These are phyloP conservation scores for Rutidosis leptorrhynchoides DNA, from an alignment of 129 eudicot genomes.

Conservation along the genomic window DNA sequence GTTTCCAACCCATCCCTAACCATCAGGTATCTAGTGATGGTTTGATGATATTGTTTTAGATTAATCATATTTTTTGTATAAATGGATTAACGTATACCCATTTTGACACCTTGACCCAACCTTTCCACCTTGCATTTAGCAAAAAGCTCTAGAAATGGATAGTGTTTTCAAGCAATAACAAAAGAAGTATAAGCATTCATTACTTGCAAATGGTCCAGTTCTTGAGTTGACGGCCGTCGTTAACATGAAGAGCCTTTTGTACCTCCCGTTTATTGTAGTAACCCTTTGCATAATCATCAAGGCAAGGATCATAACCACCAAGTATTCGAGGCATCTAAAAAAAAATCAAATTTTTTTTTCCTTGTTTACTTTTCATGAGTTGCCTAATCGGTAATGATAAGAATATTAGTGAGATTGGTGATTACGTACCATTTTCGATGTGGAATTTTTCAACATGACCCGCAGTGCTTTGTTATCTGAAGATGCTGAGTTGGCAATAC, in stretches of 20 bases:
- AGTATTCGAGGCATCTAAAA: constrained; percentile 80
- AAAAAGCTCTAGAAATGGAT: neutral
- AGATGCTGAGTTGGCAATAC: constrained; percentile 52
- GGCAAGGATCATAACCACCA: constrained; percentile 94
- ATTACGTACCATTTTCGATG: constrained; percentile 79
- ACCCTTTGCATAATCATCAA: constrained; percentile 68
- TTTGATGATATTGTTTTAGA: no score
- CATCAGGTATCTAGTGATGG: no score
- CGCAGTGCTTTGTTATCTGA: constrained; percentile 35
- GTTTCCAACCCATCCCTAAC: no score
- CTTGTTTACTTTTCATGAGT: neutral
- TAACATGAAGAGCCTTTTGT: constrained; percentile 89
- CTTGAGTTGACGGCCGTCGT: constrained; percentile 50
- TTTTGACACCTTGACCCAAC: no score
- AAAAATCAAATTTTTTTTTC: neutral
- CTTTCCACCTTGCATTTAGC: no score
- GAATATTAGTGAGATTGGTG: constrained; percentile 12
- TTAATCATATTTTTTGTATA: no score
- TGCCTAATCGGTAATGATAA: no score
- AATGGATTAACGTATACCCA: no score
- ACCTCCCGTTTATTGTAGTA: constrained; percentile 82
- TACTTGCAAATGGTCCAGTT: constrained; percentile 99
- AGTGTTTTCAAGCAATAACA: constrained; percentile 3
- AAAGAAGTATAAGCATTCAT: constrained; percentile 18
- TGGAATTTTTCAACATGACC: constrained; percentile 40